A percentile compares a stretch with the other conserved stretches of the same genome.
Evolutionary conservation across 352 stramenopile species (phyloP).

Genomic region (Plasmopara muralis): DNA sequence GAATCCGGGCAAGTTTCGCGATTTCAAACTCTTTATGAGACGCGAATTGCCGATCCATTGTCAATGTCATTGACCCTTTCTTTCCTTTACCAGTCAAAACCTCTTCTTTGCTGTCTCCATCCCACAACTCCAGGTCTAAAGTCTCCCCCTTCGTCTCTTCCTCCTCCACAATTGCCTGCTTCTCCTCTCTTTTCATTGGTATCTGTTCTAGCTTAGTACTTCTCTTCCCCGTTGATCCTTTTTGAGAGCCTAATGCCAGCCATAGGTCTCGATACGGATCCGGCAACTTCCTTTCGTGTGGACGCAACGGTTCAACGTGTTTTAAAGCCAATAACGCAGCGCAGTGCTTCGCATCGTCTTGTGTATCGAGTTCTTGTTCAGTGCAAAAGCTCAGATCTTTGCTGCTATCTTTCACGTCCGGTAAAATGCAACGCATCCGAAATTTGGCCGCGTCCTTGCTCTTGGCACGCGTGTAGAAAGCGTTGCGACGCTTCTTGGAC

Average conservation of each 20-base stretch:
- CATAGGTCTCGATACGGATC: slow-evolving; percentile 95
- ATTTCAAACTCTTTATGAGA: slow-evolving; percentile 66
- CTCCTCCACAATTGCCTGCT: slow-evolving; percentile 7
- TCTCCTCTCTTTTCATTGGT: slow-evolving; percentile 5
- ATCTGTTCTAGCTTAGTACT: slow-evolving; percentile 3
- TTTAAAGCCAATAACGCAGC: slow-evolving; percentile 91
- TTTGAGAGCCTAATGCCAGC: slow-evolving; percentile 39
- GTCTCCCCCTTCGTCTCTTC: slow-evolving; percentile 11
- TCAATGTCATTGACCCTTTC: slow-evolving; percentile 31
- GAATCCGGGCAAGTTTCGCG: slow-evolving; percentile 36
- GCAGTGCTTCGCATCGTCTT: slow-evolving; percentile 90
- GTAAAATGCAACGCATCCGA: slow-evolving; percentile 82
- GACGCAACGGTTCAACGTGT: slow-evolving; percentile 89
- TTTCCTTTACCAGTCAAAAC: slow-evolving; percentile 11
- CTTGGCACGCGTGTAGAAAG: slow-evolving; percentile 55
- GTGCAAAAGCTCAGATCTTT: slow-evolving; percentile 93
- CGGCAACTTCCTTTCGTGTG: slow-evolving; percentile 93
- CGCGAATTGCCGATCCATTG: slow-evolving; percentile 69
- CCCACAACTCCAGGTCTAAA: slow-evolving; percentile 38
- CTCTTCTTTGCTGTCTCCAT: slow-evolving; percentile 2
- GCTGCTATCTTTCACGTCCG: slow-evolving; percentile 89
- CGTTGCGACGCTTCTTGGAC: slow-evolving; percentile 83
- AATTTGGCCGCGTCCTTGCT: slow-evolving; percentile 24
- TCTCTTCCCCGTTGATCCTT: neutral
- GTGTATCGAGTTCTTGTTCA: slow-evolving; percentile 64